Percentiles rank a stretch among this genome's conserved stretches.
Conservation (phyloP, 2,329 filamentous ascomycete genomes). For the Shiraia sp. region DNA sequence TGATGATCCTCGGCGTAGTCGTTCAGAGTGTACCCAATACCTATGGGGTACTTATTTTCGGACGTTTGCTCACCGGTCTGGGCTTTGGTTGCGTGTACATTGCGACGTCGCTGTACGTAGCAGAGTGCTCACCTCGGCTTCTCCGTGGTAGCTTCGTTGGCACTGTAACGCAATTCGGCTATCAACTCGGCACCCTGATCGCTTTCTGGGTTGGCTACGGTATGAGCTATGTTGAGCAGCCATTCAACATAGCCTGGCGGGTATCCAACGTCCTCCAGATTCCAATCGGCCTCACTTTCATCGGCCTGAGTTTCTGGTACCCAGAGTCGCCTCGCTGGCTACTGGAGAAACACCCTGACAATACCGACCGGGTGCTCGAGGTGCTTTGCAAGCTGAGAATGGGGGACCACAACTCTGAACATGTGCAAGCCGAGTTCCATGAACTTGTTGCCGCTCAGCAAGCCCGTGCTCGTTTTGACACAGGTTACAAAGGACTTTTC, state of each 20-base stretch:
- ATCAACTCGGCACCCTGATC: conserved; percentile 6
- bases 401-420: conserved; percentile 3
- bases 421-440: conserved; percentile 6
- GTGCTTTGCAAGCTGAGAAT: conserved; percentile 7
- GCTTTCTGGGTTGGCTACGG: conserved; percentile 8
- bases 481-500: conserved; percentile 7
- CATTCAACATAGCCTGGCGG: conserved; percentile 7
- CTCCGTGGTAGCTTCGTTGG: conserved; percentile 6
- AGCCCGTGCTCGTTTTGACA: conserved; percentile 3
- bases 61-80: conserved; percentile 4
- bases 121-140: not conserved
- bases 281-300: conserved; percentile 4
- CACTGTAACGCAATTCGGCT: conserved; percentile 3
- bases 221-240: conserved; percentile 5
- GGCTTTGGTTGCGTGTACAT: conserved; percentile 12
- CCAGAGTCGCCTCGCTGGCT: conserved; percentile 3
- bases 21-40: conserved; percentile 9
- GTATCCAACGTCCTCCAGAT: conserved; percentile 7
- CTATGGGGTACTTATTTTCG: conserved; percentile 6
- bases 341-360: conserved; percentile 7
- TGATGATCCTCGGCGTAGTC: conserved; percentile 2
- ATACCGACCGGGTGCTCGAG: conserved; percentile 1
- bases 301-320: conserved; percentile 6
- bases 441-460: conserved; percentile 9
- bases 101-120: conserved; percentile 6